These are phyloP conservation scores for Candida tibetensis DNA, from an alignment of 805 yeast genomes.

Conservation along the genomic window DNA sequence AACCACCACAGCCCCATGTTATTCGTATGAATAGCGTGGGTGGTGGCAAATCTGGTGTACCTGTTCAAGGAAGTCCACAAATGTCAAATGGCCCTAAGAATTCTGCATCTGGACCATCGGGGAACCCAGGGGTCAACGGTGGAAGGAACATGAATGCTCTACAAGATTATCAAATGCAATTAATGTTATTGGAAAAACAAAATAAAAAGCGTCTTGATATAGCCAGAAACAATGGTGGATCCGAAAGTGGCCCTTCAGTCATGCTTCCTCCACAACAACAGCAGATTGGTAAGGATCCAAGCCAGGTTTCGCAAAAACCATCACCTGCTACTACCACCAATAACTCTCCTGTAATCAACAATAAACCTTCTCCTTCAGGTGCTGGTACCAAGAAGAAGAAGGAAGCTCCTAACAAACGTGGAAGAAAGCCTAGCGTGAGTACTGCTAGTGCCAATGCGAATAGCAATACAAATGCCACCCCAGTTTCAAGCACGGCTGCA, in stretches of 20 bases:
- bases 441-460: slow-evolving; percentile 9
- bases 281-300: slow-evolving; percentile 3
- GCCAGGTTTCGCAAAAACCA: slow-evolving; percentile 12
- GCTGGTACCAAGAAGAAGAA: slow-evolving; percentile 25
- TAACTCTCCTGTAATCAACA: slow-evolving; percentile 33
- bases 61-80: slow-evolving; percentile 8
- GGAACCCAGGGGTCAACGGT: slow-evolving; percentile 4
- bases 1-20: slow-evolving; percentile 11
- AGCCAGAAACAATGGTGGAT: slow-evolving; percentile 36
- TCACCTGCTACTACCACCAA: slow-evolving; percentile 24
- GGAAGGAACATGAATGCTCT: slow-evolving; percentile 51
- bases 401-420: slow-evolving; percentile 29
- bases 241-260: slow-evolving; percentile 6
- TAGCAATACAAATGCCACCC: slow-evolving; percentile 12
- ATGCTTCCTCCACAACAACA: slow-evolving; percentile 24
- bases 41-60: slow-evolving; percentile 6
- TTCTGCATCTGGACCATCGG: slow-evolving; percentile 1
- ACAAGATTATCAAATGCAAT: slow-evolving; percentile 79
- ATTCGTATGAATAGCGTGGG: slow-evolving; percentile 16
- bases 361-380: slow-evolving; percentile 33
- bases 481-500: slow-evolving; percentile 13
- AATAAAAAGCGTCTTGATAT: slow-evolving; percentile 65
- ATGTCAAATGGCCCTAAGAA: slow-evolving; percentile 1
- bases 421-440: slow-evolving; percentile 30
- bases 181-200: slow-evolving; percentile 71